These are phyloP conservation scores for Suhomyces xylopsoci DNA, from an alignment of 805 yeast species.

Conservation along the genomic window DNA sequence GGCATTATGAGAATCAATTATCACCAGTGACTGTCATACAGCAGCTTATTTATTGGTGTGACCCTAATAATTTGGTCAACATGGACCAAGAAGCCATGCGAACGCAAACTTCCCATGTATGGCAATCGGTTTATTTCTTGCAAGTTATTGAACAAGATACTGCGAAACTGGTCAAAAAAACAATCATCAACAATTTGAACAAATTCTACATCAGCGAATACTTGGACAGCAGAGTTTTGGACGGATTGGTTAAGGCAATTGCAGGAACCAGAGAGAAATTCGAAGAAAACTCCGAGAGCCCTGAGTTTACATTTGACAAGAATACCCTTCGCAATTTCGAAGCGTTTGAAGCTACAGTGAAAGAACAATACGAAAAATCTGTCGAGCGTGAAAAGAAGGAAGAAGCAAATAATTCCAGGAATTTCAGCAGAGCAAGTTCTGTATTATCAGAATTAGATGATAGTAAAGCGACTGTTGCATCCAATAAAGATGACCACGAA, in stretches of 20 bases:
- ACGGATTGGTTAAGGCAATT: conserved; percentile 32
- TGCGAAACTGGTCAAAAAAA: conserved; percentile 50
- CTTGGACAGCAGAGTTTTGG: conserved; percentile 26
- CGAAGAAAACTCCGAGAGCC: conserved; percentile 17
- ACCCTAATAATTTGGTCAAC: conserved; percentile 64
- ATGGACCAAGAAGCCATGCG: conserved; percentile 38
- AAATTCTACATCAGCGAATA: conserved; percentile 38
- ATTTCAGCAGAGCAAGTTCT: conserved; percentile 9
- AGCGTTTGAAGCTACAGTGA: conserved; percentile 25
- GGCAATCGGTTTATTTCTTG: conserved; percentile 54
- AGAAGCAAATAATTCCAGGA: conserved; percentile 1
- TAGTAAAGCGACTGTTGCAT: conserved; percentile 13
- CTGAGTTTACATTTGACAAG: conserved; percentile 33
- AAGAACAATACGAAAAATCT: conserved; percentile 23
- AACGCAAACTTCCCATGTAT: conserved; percentile 51
- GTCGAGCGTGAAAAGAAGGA: conserved; percentile 15
- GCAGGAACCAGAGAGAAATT: conserved; percentile 30
- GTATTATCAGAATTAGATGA: conserved; percentile 14
- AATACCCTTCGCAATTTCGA: conserved; percentile 29
- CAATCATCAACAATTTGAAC: conserved; percentile 49
- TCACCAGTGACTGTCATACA: conserved; percentile 49
- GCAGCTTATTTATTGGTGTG: conserved; percentile 82
- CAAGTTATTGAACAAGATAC: conserved; percentile 49
- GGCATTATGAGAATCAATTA: conserved; percentile 28
- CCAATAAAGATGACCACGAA: conserved; percentile 10